Evolutionary conservation across 306 rosid genomes (phyloP).

Genomic region (Castanopsis chinensis): DNA sequence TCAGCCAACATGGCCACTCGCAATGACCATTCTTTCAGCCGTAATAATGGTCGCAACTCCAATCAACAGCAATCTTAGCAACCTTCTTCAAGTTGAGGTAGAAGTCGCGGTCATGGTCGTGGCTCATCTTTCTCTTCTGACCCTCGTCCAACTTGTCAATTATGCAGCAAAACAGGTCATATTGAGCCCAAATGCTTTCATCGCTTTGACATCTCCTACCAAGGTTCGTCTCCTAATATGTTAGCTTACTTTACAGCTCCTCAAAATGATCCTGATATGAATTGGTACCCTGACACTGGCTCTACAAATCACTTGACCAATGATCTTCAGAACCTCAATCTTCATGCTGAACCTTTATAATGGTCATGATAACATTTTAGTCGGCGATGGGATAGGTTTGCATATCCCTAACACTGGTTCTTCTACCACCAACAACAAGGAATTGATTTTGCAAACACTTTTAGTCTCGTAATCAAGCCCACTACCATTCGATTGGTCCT

Average conservation of each 20-base stretch:
- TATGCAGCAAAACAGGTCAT: too few relatives aligned
- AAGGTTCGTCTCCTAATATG: not conserved
- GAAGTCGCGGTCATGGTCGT: fast-evolving
- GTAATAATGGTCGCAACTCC: not conserved
- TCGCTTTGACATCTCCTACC: not conserved
- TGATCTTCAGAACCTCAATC: too few relatives aligned
- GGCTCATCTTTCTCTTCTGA: not conserved
- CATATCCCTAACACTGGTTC: not conserved
- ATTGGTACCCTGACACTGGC: not conserved
- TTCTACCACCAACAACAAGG: too few relatives aligned
- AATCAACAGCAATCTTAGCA: too few relatives aligned
- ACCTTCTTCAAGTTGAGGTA: not conserved
- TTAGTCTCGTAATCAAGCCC: too few relatives aligned
- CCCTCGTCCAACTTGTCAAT: not conserved
- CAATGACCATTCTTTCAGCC: not conserved
- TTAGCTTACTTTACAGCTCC: not conserved
- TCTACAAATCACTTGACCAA: too few relatives aligned
- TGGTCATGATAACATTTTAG: not conserved
- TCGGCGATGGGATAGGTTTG: not conserved
- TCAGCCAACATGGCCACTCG: not conserved
- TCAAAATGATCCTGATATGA: not conserved
- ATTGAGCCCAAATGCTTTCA: not conserved
- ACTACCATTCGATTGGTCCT: too few relatives aligned
- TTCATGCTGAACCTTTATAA: not conserved
- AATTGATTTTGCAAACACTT: too few relatives aligned